Base-by-base conservation (phyloP, 495 filamentous ascomycete genomes). In the Penicillium longicatenatum region DNA sequence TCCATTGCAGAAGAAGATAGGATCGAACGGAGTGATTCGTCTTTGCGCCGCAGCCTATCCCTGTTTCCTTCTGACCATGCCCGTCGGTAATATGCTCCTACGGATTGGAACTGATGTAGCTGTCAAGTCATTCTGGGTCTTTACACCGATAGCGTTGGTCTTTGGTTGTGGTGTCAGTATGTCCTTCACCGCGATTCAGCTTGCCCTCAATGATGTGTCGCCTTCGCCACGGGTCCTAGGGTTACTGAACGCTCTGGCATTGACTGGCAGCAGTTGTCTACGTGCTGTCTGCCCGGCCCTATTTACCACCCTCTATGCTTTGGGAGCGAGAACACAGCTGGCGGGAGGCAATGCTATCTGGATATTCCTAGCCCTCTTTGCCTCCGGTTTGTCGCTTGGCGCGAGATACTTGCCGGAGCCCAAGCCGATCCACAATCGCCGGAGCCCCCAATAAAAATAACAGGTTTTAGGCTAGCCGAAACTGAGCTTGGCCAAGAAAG, bases 121-220 rank as follows among this genome's bases (percentile, higher is more conserved):
- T 10, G 24, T 59, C 39, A 69, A 63, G 0, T 50, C 64, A 0
- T 90, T 91, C 60, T 89, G 85, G 86, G 58, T 82, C n/a, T 37
- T 80, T 0, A 66, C 70, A 0, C 78, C 79, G 2, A 24, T 63
- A 0, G 11, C 70, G 8, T 55, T 82, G 26, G 67, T 73, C 1
- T 17, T 82, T 1, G 84, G 84, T 0, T 77, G 79, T 19, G 86
- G 85, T 16, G 82, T 89, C 0, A 81, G 78, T 42, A 90, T 91
- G 86, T 78, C 80, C 4, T 90, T 89, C 60, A 89, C 86, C 16
- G 83, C 78, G 7, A 76, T 83, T 21, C 87, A 89, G 74, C 82
- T 90, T 21, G 83, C 82, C 31, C 57, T 91, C 24, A 91, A 90
- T 70, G 84, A 89, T 55, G 80, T 87, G 12, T 76, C 84, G 14